phyloP scores from a whole-genome alignment of 192 early-diverging fungal species.

The Gigaspora rosea region DNA sequence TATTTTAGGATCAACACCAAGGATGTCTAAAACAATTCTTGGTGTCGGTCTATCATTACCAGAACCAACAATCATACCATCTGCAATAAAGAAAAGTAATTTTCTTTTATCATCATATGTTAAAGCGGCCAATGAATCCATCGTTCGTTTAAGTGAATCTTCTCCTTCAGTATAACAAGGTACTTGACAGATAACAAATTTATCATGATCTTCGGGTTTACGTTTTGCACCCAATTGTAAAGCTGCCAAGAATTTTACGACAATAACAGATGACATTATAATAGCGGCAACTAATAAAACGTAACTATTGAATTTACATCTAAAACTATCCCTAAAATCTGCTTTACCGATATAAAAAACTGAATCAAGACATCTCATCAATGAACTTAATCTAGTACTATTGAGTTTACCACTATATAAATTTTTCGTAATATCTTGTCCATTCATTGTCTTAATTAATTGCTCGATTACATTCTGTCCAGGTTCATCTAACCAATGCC shows the following conservation, averaged over 20 bases:
- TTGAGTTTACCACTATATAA: slow-evolving; percentile 35
- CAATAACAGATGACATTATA: slow-evolving; percentile 79
- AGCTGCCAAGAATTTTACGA: slow-evolving; percentile 78
- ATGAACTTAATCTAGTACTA: slow-evolving; percentile 37
- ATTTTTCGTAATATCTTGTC: slow-evolving; percentile 51
- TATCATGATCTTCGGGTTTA: slow-evolving; percentile 86
- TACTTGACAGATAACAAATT: slow-evolving; percentile 94
- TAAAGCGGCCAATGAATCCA: slow-evolving; percentile 77
- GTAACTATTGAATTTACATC: slow-evolving; percentile 84
- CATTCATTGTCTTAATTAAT: slow-evolving; percentile 47
- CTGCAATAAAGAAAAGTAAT: slow-evolving; percentile 83
- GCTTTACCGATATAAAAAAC: slow-evolving; percentile 82
- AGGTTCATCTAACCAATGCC: background rate
- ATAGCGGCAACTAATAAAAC: slow-evolving; percentile 75
- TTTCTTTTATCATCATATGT: slow-evolving; percentile 88
- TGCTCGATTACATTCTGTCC: slow-evolving; percentile 29
- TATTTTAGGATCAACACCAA: slow-evolving; percentile 79
- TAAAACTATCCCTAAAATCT: slow-evolving; percentile 76
- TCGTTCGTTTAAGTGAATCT: slow-evolving; percentile 78
- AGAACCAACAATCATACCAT: slow-evolving; percentile 92
- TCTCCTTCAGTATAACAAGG: slow-evolving; percentile 96
- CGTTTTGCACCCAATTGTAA: slow-evolving; percentile 71
- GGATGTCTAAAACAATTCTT: slow-evolving; percentile 90
- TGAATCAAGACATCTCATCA: slow-evolving; percentile 74
- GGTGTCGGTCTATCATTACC: slow-evolving; percentile 98